phyloP scores from a whole-genome alignment of 23 red algal genomes.

The Gracilaria domingensis region DNA sequence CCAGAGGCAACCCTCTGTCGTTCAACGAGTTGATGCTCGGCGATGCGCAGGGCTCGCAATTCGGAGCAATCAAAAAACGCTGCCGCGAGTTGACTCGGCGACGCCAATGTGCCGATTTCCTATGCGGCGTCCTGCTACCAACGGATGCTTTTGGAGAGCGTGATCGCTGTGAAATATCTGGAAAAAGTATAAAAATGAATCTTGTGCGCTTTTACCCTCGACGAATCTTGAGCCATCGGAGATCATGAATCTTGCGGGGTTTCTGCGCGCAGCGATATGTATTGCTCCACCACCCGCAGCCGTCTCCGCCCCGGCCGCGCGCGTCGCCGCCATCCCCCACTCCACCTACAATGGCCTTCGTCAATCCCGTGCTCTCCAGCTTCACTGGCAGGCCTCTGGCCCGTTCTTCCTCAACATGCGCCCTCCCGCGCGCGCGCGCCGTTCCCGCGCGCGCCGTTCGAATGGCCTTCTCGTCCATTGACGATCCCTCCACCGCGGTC shows the following conservation, averaged over 20 bases:
- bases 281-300: background rate
- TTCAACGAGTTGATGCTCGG: no score
- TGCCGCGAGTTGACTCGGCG: no score
- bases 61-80: slow-evolving; percentile 12
- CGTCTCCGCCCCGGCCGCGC: background rate
- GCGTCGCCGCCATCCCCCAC: background rate
- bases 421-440: background rate
- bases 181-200: background rate
- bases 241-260: background rate
- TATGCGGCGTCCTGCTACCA: background rate
- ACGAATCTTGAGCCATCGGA: background rate
- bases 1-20: no score
- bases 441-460: slow-evolving; percentile 4
- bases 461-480: slow-evolving; percentile 71
- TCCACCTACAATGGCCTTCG: slow-evolving; percentile 29
- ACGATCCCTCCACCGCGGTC: slow-evolving; percentile 25
- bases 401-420: slow-evolving; percentile 4
- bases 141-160: background rate
- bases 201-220: background rate
- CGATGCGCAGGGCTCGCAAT: no score
- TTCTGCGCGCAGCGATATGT: background rate
- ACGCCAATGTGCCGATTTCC: background rate
- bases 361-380: slow-evolving; percentile 10
- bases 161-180: background rate
- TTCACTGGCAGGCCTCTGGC: background rate